phyloP scores from a whole-genome alignment of 2,329 filamentous ascomycete genomes.

The Aspergillus fumigatus region DNA sequence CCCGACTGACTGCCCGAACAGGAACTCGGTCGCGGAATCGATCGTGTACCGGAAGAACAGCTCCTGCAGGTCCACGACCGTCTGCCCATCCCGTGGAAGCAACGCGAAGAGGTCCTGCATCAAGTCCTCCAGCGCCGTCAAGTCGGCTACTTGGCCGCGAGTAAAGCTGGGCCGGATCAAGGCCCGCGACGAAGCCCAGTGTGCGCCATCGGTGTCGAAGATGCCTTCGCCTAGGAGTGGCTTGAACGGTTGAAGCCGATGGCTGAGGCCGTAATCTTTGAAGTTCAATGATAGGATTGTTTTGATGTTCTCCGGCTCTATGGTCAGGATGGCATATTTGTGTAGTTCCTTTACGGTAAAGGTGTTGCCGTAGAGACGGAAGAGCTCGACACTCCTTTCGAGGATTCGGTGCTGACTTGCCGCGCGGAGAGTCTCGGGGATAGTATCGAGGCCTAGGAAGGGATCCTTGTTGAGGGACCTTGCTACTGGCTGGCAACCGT shows the following conservation, averaged over 20 bases:
- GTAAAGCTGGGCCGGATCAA: conserved; percentile 4
- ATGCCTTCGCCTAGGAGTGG: conserved; percentile 21
- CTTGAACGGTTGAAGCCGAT: conserved; percentile 14
- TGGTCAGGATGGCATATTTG: conserved; percentile 18
- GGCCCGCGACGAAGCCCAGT: conserved; percentile 11
- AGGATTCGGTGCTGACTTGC: conserved; percentile 1
- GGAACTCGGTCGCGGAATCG: conserved; percentile 63
- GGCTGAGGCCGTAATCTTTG: conserved; percentile 45
- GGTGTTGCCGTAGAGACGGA: conserved; percentile 2
- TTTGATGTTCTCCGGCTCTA: conserved; percentile 52
- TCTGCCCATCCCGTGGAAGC: conserved; percentile 39
- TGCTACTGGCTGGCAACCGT: conserved; percentile 13
- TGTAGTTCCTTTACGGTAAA: conserved; percentile 12
- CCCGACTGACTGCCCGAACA: conserved; percentile 58
- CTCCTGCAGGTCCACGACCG: conserved; percentile 54
- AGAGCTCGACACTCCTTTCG: background rate
- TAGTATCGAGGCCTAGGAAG: conserved; percentile 12
- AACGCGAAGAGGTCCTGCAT: conserved; percentile 5
- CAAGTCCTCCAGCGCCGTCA: background rate
- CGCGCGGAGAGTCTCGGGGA: conserved; percentile 1
- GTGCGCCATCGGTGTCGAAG: conserved; percentile 11
- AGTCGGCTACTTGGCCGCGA: background rate
- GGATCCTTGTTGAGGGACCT: conserved; percentile 12
- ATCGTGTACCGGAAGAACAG: conserved; percentile 63
- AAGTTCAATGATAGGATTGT: conserved; percentile 51